These are phyloP conservation scores for Metarhizium album DNA, from an alignment of 2,329 filamentous ascomycete genomes.

Conservation along the genomic window DNA sequence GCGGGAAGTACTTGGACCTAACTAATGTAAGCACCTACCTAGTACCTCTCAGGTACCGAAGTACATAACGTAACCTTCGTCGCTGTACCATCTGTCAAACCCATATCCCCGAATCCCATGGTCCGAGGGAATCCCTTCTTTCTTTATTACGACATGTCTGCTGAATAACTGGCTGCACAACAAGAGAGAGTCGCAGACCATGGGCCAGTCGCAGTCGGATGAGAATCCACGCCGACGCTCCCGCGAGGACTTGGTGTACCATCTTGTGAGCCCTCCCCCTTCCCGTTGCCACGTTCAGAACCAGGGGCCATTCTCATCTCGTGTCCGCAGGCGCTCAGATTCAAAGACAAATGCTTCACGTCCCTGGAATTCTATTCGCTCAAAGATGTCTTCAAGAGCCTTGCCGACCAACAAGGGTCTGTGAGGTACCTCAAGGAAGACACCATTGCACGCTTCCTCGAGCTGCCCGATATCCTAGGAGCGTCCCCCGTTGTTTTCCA, in stretches of 20 bases:
- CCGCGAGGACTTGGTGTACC: constrained; percentile 38
- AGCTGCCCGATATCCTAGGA: constrained; percentile 58
- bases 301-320: not conserved
- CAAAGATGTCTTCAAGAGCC: constrained; percentile 59
- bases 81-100: too few relatives aligned
- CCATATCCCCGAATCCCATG: not conserved
- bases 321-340: constrained; percentile 41
- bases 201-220: constrained; percentile 43
- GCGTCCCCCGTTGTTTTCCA: constrained; percentile 61
- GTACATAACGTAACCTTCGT: too few relatives aligned
- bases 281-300: not conserved
- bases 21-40: too few relatives aligned
- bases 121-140: not conserved
- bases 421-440: constrained; percentile 57
- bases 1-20: too few relatives aligned
- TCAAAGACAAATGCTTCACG: constrained; percentile 60
- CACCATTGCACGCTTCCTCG: constrained; percentile 60
- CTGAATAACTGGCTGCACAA: constrained; percentile 6
- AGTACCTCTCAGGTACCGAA: too few relatives aligned
- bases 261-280: constrained; percentile 31
- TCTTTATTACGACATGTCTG: constrained; percentile 12
- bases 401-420: constrained; percentile 53
- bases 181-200: constrained; percentile 17
- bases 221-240: constrained; percentile 33
- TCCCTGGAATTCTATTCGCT: constrained; percentile 63